Percentiles rank a stretch among this genome's conserved stretches.
Conservation (phyloP, 768 basidiomycete genomes). For the Calocybe gangraenosa region DNA sequence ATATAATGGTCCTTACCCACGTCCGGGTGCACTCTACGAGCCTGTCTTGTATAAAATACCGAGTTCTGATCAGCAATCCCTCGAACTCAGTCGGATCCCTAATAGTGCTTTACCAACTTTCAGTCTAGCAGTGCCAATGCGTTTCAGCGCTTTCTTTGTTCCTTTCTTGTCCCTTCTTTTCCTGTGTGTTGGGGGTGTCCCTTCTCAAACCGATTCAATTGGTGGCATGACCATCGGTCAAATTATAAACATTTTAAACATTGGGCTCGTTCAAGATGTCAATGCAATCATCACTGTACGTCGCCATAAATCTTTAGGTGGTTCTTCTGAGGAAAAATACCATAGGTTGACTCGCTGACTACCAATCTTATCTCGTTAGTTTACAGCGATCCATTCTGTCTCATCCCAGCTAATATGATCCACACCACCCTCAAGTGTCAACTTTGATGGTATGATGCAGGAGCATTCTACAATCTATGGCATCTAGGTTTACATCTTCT, state of each 20-base stretch:
- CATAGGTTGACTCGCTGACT: conserved; percentile 31
- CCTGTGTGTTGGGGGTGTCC: conserved; percentile 20
- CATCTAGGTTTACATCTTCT: too few species aligned
- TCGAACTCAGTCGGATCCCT: too few species aligned
- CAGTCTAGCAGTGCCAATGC: too few species aligned
- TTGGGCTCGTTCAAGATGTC: conserved; percentile 37
- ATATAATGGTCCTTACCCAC: conserved; percentile 1
- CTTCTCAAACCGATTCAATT: conserved; percentile 14
- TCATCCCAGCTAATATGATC: not conserved
- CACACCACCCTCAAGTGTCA: conserved; percentile 20
- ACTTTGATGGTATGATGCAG: conserved; percentile 35
- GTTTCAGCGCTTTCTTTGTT: conserved; percentile 9
- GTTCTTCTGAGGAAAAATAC: not conserved
- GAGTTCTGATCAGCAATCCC: too few species aligned
- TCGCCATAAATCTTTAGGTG: not conserved
- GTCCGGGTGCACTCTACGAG: conserved; percentile 3
- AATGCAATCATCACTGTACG: conserved; percentile 34
- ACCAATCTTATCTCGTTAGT: conserved; percentile 33
- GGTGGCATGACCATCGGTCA: conserved; percentile 27
- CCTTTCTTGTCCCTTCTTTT: conserved; percentile 23
- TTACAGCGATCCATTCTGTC: not conserved
- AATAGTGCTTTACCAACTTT: conserved; percentile 1
- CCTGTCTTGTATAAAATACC: conserved; percentile 1
- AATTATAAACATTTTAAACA: conserved; percentile 33
- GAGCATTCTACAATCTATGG: too few species aligned